Base-by-base conservation (phyloP, 2,329 filamentous ascomycete species). In the Colletotrichum scovillei region DNA sequence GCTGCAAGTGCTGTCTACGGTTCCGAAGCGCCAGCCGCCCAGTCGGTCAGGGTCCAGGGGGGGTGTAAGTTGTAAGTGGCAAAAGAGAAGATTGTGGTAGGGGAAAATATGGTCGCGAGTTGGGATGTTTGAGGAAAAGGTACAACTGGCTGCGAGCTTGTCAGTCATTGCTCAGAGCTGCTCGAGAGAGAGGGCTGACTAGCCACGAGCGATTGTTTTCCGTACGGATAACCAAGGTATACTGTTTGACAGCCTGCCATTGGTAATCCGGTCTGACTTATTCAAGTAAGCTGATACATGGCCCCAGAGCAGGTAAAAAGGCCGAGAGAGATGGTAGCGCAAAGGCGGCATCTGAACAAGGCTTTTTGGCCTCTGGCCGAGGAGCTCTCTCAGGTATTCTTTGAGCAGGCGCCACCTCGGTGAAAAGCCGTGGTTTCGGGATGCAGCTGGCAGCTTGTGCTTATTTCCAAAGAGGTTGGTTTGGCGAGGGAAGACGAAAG, bases 351-450 rank as follows among this genome's bases (percentile, higher is more conserved):
- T 63, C 42, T 65, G 55, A 22, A 49, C 26, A 73, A 56, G 66
- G 59, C 60, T 49, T 70, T n/a, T 70, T 2, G 59, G 42, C 26
- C 56, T 66, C 35, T 60, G 46, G 70, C 66, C 38, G 14, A 24
- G 46, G 42, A 49, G 38, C 14, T 42, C 38, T 42, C 38, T 42
- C 38, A 46, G 14, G 8, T 35, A 30, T 70, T 65, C 35, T 57
- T 69, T 69, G 14, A 65, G n/a, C 19, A 38, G 53, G 42, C 42
- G 42, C 32, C 67, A 56, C 56, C 71, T 73, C 60, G 71, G 60
- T 66, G 71, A 62, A 62, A 62, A 66, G 60, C 67, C 67, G 71
- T 62, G 71, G 60, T 71, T 73, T 73, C 71, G 71, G 67, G 35
- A 63, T 57, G 32, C 65, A 22, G 24, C 9, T 62, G 67, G 38